These are phyloP conservation scores for Leucoagaricus sp. DNA, from an alignment of 1,284 basidiomycete genomes.

Conservation along the genomic window DNA sequence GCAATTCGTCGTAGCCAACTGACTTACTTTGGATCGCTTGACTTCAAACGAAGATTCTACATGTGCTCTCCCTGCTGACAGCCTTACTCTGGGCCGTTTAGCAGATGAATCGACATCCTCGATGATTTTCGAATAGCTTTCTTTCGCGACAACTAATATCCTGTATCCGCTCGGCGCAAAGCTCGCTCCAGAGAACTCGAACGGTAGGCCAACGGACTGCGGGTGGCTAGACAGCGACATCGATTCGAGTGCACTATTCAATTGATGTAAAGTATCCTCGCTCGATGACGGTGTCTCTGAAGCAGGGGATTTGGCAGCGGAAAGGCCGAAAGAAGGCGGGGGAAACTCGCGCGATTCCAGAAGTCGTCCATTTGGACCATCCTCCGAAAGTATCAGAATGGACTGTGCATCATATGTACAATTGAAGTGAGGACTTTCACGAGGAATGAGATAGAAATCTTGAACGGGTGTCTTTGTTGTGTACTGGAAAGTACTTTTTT, in stretches of 20 bases:
- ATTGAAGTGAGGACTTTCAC: conserved; percentile 70
- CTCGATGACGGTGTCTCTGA: background rate
- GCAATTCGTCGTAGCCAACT: background rate
- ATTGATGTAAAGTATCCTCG: conserved; percentile 29
- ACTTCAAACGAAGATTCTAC: conserved; percentile 42
- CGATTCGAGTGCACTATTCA: conserved; percentile 44
- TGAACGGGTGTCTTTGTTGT: conserved; percentile 63
- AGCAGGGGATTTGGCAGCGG: background rate
- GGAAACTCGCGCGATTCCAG: conserved; percentile 59
- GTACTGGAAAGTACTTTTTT: conserved; percentile 63
- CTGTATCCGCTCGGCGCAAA: conserved; percentile 39
- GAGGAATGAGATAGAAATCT: conserved; percentile 80
- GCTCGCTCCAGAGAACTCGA: conserved; percentile 37
- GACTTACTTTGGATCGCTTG: conserved; percentile 51
- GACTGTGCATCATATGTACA: conserved; percentile 72
- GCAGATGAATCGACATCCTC: conserved; percentile 14
- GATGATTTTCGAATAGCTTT: conserved; percentile 9
- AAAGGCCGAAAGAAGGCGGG: conserved; percentile 45
- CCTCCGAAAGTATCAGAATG: conserved; percentile 55
- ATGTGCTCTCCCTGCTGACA: conserved; percentile 56
- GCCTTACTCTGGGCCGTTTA: conserved; percentile 25
- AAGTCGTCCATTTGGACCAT: conserved; percentile 38
- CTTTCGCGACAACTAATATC: conserved; percentile 9
- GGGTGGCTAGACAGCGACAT: conserved; percentile 45
- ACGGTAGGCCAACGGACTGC: conserved; percentile 37